Evolutionary conservation across 2,329 filamentous ascomycete genomes (phyloP), one percentile per base, ranked within the genome.

Genomic region (Colletotrichum spaethianum): DNA sequence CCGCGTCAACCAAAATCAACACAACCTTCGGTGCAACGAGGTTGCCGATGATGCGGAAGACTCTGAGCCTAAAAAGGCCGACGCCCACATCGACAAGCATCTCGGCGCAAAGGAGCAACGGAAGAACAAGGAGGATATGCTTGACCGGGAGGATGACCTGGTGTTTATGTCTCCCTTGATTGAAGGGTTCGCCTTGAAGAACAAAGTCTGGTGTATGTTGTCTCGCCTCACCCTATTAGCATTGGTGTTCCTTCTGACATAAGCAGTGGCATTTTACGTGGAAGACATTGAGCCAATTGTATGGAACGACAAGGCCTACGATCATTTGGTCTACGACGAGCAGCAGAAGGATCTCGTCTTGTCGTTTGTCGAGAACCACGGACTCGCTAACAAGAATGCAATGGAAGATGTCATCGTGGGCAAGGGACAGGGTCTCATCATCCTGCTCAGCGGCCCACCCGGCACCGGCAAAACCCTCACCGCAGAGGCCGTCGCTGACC

Each of bases 391-490:
- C 0, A 63, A 52, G 18, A 46, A 60, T 33, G 74, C 71, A 4
- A 76, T 82, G 74, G 78, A 83, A 40, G 83, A 86, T 62, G 82
- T 85, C 57, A 85, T 85, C 64, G 76, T 80, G 23, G 83, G 82
- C 70, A 83, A 87, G 76, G 77, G 83, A 20, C 79, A 84, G 61
- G 85, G 84, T 4, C 79, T 87, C 23, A 82, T 87, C 53, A 81
- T 85, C 56, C 80, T 87, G 1, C 79, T 87, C 5, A 83, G 82
- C 11, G 85, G 86, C 0, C 84, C 83, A 0, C 83, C 83, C 0
- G 86, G 86, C 4, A 86, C 84, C 0, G 86, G 86, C 31, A 87
- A 86, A 77, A 86, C 84, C 0, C 78, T 85, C 16, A 85, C 83
- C 18, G 84, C 83, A 16, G 84, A 85, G 68, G 81, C 82, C 16